phyloP scores from a whole-genome alignment of 2,329 filamentous ascomycete genomes.

The Pseudocercospora crystallina region DNA sequence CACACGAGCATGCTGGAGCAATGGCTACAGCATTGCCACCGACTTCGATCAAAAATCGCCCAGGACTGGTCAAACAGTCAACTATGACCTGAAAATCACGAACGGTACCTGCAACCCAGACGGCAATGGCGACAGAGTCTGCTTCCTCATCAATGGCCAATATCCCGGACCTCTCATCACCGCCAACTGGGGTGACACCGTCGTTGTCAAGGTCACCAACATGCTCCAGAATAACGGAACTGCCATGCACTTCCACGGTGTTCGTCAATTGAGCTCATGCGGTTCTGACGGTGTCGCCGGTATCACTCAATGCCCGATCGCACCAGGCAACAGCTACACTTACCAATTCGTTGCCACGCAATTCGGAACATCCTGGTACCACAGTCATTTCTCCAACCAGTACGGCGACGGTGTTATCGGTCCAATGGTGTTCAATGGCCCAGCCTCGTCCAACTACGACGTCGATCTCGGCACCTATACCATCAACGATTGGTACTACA shows the following conservation, averaged over 20 bases:
- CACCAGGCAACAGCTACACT: constrained; percentile 51
- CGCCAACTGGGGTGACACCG: constrained; percentile 42
- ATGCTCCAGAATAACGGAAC: constrained; percentile 55
- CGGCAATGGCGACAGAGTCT: constrained; percentile 29
- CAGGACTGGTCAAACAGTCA: constrained; percentile 38
- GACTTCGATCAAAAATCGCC: constrained; percentile 46
- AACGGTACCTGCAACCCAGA: constrained; percentile 42
- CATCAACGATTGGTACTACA: constrained; percentile 58
- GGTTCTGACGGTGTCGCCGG: constrained; percentile 55
- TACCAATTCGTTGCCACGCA: constrained; percentile 57
- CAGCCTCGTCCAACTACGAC: constrained; percentile 59
- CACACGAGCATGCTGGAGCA: constrained; percentile 44
- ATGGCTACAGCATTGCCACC: constrained; percentile 45
- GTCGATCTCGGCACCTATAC: constrained; percentile 60
- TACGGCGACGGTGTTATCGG: constrained; percentile 60
- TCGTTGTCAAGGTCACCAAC: constrained; percentile 49
- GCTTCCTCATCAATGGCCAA: constrained; percentile 59
- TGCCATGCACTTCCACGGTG: constrained; percentile 61
- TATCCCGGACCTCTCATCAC: constrained; percentile 62
- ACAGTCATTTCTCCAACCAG: constrained; percentile 57
- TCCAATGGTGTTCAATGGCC: constrained; percentile 60
- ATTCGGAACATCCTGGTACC: constrained; percentile 50
- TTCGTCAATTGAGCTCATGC: constrained; percentile 49
- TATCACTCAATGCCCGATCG: constrained; percentile 43
- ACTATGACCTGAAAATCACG: constrained; percentile 35